phyloP scores from a whole-genome alignment of 768 basidiomycete species.

The Cyclocybe aegerita region DNA sequence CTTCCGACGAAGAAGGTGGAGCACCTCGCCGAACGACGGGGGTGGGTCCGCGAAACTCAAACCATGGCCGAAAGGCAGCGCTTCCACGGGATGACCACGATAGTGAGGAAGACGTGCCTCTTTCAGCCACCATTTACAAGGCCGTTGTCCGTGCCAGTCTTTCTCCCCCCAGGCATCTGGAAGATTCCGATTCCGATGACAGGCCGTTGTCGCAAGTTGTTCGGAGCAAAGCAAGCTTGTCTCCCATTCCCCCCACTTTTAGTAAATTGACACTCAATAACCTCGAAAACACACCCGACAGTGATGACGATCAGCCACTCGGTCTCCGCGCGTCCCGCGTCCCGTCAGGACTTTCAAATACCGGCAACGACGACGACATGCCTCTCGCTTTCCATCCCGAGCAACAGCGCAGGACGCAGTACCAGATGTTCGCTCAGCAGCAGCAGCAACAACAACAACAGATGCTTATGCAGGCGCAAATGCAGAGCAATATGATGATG shows the following conservation, averaged over 20 bases:
- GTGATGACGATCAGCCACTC: constrained; percentile 73
- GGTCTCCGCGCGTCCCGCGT: constrained; percentile 64
- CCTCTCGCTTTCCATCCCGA: constrained; percentile 77
- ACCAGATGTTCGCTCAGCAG: constrained; percentile 52
- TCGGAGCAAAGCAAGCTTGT: constrained; percentile 38
- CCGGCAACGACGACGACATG: constrained; percentile 59
- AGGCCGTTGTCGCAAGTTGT: constrained; percentile 66
- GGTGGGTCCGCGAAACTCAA: constrained; percentile 52
- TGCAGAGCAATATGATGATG: constrained; percentile 77
- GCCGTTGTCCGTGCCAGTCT: constrained; percentile 44
- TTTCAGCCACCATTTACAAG: constrained; percentile 61
- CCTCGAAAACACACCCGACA: constrained; percentile 30
- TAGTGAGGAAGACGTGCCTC: constrained; percentile 81
- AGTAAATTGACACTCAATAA: constrained; percentile 12
- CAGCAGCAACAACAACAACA: constrained; percentile 61
- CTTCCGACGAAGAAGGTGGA: constrained; percentile 64
- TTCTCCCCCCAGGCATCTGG: constrained; percentile 17
- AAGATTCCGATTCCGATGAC: constrained; percentile 73
- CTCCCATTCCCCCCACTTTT: constrained; percentile 34
- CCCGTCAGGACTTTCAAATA: constrained; percentile 14
- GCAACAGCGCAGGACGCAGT: constrained; percentile 75
- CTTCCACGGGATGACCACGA: constrained; percentile 39
- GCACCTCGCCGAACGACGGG: constrained; percentile 59
- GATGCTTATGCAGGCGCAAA: constrained; percentile 76
- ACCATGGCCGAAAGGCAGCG: constrained; percentile 18